Percentiles rank a stretch among this genome's conserved stretches.
Conservation (phyloP, 1,139 yeast species). For the Diutina rugosa region DNA sequence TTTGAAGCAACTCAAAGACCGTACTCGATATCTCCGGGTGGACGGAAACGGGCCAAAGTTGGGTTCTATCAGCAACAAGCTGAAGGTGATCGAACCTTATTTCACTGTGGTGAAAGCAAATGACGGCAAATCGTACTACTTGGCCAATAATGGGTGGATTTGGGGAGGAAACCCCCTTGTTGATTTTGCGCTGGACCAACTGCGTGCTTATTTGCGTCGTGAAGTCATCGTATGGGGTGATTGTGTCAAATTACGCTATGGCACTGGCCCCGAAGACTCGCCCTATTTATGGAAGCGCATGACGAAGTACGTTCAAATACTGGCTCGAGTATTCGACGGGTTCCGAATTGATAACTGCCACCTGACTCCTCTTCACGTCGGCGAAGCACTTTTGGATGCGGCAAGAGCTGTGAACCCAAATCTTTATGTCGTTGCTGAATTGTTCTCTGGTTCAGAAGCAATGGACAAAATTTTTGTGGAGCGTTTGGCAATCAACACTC, state of each 20-base stretch:
- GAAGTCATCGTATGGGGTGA: slow-evolving; percentile 98
- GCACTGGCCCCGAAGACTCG: slow-evolving; percentile 62
- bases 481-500: slow-evolving; percentile 73
- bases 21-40: slow-evolving; percentile 64
- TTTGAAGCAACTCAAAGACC: slow-evolving; percentile 53
- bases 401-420: slow-evolving; percentile 81
- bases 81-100: slow-evolving; percentile 74
- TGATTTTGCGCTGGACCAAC: slow-evolving; percentile 75
- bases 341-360: slow-evolving; percentile 93
- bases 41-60: slow-evolving; percentile 71
- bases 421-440: slow-evolving; percentile 85
- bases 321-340: slow-evolving; percentile 76
- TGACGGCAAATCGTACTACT: slow-evolving; percentile 48
- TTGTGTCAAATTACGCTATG: slow-evolving; percentile 87
- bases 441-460: slow-evolving; percentile 85
- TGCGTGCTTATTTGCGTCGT: slow-evolving; percentile 76
- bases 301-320: slow-evolving; percentile 59
- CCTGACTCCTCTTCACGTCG: slow-evolving; percentile 92
- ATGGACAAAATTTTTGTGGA: slow-evolving; percentile 88
- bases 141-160: slow-evolving; percentile 97
- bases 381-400: slow-evolving; percentile 74
- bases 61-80: slow-evolving; percentile 42
- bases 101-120: slow-evolving; percentile 55
- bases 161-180: slow-evolving; percentile 95
- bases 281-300: slow-evolving; percentile 85